These are phyloP conservation scores for Taxillus chinensis DNA, from an alignment of 164 flowering plant genomes.

Conservation along the genomic window DNA sequence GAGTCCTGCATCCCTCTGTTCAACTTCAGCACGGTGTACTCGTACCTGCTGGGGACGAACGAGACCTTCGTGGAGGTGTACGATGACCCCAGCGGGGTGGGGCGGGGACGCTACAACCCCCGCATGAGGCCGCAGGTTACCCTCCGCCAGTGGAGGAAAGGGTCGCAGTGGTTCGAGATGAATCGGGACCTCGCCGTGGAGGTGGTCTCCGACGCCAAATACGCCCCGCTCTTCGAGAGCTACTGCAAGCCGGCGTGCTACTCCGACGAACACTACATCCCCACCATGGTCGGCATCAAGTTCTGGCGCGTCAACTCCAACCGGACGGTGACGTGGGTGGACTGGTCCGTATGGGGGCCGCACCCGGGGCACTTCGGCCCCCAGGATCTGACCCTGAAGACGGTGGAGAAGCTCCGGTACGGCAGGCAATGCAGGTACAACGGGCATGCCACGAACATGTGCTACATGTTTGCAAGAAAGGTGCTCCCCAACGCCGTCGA, in stretches of 20 bases:
- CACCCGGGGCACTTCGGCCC: constrained; percentile 34
- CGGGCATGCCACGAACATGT: constrained; percentile 18
- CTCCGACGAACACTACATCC: constrained; percentile 54
- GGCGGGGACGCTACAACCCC: constrained; percentile 46
- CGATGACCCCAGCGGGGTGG: constrained; percentile 29
- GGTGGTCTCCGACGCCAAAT: constrained; percentile 30
- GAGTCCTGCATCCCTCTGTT: constrained; percentile 54
- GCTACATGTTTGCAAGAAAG: constrained; percentile 57
- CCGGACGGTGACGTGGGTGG: constrained; percentile 50
- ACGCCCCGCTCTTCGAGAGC: constrained; percentile 19
- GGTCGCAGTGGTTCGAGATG: constrained; percentile 58
- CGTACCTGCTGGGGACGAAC: constrained; percentile 30
- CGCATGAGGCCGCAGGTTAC: constrained; percentile 31
- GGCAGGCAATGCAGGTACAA: constrained; percentile 27
- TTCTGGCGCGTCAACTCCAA: constrained; percentile 21
- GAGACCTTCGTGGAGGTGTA: constrained; percentile 21
- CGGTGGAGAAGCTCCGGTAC: constrained; percentile 22
- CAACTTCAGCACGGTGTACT: constrained; percentile 43
- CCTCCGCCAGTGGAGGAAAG: constrained; percentile 45
- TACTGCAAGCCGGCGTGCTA: constrained; percentile 39
- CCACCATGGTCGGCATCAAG: constrained; percentile 30
- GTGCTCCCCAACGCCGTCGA: constrained; percentile 27
- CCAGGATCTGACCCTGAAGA: constrained; percentile 20
- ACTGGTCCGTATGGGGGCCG: constrained; percentile 46
- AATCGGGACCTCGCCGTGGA: constrained; percentile 29